A percentile compares a stretch with the other conserved stretches of the same genome.
phyloP scores from a whole-genome alignment of 495 filamentous ascomycete species.

The Cenococcum geophilum region DNA sequence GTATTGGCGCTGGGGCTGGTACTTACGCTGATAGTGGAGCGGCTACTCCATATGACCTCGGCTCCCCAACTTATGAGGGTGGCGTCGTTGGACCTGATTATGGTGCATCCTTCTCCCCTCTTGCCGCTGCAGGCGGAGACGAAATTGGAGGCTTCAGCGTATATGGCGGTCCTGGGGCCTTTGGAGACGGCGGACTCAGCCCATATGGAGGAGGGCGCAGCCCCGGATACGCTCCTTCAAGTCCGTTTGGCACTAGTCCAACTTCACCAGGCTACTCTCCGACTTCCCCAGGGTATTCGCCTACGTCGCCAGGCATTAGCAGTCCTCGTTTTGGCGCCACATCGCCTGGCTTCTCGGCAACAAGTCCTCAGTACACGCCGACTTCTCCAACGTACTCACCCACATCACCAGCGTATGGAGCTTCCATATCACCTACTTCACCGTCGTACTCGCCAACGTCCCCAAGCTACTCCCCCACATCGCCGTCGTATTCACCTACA shows the following conservation, averaged over 20 bases:
- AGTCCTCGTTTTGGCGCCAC: constrained; percentile 35
- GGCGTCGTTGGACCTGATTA: constrained; percentile 71
- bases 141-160: constrained; percentile 67
- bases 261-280: constrained; percentile 80
- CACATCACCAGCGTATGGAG: constrained; percentile 59
- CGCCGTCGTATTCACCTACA: constrained; percentile 63
- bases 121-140: constrained; percentile 61
- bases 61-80: constrained; percentile 77
- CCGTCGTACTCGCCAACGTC: constrained; percentile 35
- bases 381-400: constrained; percentile 44
- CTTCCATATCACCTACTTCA: constrained; percentile 36
- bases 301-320: constrained; percentile 47
- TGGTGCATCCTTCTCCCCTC: constrained; percentile 82
- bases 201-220: constrained; percentile 60
- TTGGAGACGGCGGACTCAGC: constrained; percentile 56
- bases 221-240: constrained; percentile 67
- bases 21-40: constrained; percentile 68
- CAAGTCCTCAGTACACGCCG: constrained; percentile 42
- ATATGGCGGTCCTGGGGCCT: constrained; percentile 44
- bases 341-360: constrained; percentile 37
- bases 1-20: constrained; percentile 67
- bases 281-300: constrained; percentile 60
- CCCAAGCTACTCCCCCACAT: constrained; percentile 56
- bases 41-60: constrained; percentile 89
- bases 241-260: constrained; percentile 74